These are phyloP conservation scores for Serendipita vermifera DNA, from an alignment of 768 basidiomycete genomes.

Conservation along the genomic window DNA sequence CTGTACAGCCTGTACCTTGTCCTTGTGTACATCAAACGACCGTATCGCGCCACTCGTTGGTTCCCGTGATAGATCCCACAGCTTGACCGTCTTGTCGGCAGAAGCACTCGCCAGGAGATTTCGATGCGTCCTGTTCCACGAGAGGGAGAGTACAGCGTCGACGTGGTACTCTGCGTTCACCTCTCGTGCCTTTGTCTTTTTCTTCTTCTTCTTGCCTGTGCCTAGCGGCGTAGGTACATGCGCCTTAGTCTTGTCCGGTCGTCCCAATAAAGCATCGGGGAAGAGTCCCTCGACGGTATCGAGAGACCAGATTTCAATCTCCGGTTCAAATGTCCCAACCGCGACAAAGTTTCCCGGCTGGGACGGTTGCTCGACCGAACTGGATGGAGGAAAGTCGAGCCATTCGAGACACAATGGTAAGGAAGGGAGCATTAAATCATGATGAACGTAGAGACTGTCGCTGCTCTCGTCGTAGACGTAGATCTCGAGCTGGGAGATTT, in stretches of 20 bases:
- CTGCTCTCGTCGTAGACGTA: constrained; percentile 89
- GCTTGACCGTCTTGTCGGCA: constrained; percentile 89
- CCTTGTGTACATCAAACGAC: constrained; percentile 74
- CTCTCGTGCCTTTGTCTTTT: constrained; percentile 60
- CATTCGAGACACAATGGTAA: constrained; percentile 98
- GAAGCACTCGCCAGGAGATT: constrained; percentile 84
- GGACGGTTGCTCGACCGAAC: not conserved
- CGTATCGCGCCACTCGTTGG: constrained; percentile 55
- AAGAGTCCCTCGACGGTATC: constrained; percentile 91
- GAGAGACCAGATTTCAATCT: constrained; percentile 97
- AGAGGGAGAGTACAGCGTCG: constrained; percentile 83
- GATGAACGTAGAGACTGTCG: constrained; percentile 90
- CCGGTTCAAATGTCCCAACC: constrained; percentile 92
- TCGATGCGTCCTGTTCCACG: constrained; percentile 85
- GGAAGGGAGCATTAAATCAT: constrained; percentile 94
- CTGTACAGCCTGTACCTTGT: constrained; percentile 92
- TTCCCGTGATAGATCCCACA: constrained; percentile 84
- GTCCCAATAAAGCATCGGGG: constrained; percentile 80
- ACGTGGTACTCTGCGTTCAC: constrained; percentile 65
- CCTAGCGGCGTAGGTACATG: constrained; percentile 68
- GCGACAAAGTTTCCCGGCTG: constrained; percentile 77
- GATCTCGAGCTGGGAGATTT: constrained; percentile 88
- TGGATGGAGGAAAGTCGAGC: constrained; percentile 80
- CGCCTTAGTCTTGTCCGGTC: constrained; percentile 69
- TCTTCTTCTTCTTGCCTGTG: constrained; percentile 95